These are phyloP conservation scores for Micromonas pusilla DNA, from an alignment of 139 green algal species.

Conservation along the genomic window DNA sequence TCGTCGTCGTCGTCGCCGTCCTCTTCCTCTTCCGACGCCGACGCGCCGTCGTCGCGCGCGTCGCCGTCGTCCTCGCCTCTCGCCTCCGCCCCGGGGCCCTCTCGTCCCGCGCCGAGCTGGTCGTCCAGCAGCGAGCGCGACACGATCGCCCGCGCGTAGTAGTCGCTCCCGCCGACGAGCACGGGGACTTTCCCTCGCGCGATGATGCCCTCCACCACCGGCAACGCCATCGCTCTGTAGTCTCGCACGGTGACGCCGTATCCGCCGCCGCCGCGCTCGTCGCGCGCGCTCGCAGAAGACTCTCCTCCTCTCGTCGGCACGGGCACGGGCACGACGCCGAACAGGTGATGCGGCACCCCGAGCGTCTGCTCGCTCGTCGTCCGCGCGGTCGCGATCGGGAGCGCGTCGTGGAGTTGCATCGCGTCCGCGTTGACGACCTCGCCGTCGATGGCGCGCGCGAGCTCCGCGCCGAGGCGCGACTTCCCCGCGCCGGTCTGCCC, in stretches of 20 bases:
- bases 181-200: not conserved
- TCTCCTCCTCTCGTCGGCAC: not conserved
- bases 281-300: not conserved
- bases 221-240: not conserved
- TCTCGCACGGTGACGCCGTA: not conserved
- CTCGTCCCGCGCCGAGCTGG: not conserved
- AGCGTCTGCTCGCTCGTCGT: not conserved
- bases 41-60: too few relatives aligned
- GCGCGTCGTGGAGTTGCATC: not conserved
- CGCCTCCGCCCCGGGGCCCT: too few relatives aligned
- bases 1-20: not conserved
- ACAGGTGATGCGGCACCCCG: not conserved
- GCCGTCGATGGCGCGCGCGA: not conserved
- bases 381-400: conserved; percentile 9
- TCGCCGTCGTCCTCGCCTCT: too few relatives aligned
- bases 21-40: not conserved
- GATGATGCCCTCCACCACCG: not conserved
- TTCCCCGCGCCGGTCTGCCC: not conserved
- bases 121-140: not conserved
- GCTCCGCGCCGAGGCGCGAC: not conserved
- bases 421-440: conserved; percentile 1
- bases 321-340: conserved; percentile 8
- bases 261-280: not conserved
- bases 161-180: not conserved
- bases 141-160: conserved; percentile 5